These are phyloP conservation scores for Edhazardia aedis DNA, from an alignment of 371 early-diverging fungal species.

Conservation along the genomic window DNA sequence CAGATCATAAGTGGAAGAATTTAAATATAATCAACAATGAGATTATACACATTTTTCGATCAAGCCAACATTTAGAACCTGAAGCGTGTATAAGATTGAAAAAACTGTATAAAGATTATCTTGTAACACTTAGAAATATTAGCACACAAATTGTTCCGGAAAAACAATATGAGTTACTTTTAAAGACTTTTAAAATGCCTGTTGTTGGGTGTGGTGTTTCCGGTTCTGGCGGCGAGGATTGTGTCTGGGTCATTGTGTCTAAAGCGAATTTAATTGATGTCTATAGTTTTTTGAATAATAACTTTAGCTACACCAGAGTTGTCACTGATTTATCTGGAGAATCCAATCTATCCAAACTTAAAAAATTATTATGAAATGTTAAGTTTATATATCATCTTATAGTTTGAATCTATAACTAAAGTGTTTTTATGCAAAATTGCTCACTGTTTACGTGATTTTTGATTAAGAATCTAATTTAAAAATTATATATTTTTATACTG, in stretches of 20 bases:
- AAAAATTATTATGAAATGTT: too few relatives aligned
- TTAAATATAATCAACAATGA: conserved; percentile 3
- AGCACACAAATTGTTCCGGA: conserved; percentile 8
- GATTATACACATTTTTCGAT: neutral
- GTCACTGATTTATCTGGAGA: too few relatives aligned
- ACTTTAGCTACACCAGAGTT: too few relatives aligned
- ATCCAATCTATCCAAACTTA: too few relatives aligned
- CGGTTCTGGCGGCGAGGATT: conserved; percentile 23
- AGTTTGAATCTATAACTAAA: too few relatives aligned
- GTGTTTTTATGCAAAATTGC: too few relatives aligned
- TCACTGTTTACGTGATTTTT: too few relatives aligned
- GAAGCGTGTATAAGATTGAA: neutral
- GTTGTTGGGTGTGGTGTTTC: conserved; percentile 19
- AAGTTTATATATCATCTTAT: too few relatives aligned
- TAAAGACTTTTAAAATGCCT: conserved; percentile 5
- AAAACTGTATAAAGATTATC: conserved; percentile 9
- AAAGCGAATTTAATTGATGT: neutral
- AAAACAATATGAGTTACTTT: conserved; percentile 11
- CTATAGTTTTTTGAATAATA: too few relatives aligned
- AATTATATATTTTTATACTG: too few relatives aligned
- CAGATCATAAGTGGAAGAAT: neutral
- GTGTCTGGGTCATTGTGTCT: conserved; percentile 8
- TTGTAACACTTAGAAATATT: neutral
- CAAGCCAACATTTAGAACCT: too few relatives aligned
- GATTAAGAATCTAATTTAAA: too few relatives aligned